Conservation (phyloP, 176 grass and related monocot species). For the Poa pratensis region DNA sequence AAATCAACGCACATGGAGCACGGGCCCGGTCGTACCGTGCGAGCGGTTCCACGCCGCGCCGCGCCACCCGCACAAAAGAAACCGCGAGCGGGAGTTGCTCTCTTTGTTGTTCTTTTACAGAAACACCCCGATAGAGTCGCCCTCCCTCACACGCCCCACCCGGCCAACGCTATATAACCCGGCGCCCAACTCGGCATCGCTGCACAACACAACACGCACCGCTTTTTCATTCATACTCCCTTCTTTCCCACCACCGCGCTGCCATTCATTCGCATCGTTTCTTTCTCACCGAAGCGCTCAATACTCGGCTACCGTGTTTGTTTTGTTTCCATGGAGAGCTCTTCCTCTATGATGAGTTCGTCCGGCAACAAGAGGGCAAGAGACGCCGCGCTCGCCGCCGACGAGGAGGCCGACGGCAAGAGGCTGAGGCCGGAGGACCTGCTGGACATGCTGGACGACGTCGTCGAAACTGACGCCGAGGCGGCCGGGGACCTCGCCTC, state of each 20-base stretch:
- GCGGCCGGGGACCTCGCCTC: constrained; percentile 61
- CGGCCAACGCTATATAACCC: constrained; percentile 48
- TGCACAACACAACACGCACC: constrained; percentile 42
- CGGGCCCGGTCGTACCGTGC: not conserved
- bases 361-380: constrained; percentile 44
- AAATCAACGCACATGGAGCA: not conserved
- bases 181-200: constrained; percentile 38
- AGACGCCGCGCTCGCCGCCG: not conserved
- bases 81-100: not conserved
- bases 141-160: too few relatives aligned
- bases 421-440: constrained; percentile 61
- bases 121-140: too few relatives aligned
- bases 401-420: constrained; percentile 19
- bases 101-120: not conserved
- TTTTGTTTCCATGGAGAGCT: constrained; percentile 38
- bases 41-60: not conserved
- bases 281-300: too few relatives aligned
- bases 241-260: not conserved
- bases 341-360: not conserved
- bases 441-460: constrained; percentile 68
- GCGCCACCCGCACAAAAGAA: not conserved
- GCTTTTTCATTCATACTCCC: constrained; percentile 31
- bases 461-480: constrained; percentile 49
- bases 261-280: not conserved
- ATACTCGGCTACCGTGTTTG: too few relatives aligned